Evolutionary conservation across 352 stramenopile species (phyloP).

Genomic region (Phytophthora idaei): DNA sequence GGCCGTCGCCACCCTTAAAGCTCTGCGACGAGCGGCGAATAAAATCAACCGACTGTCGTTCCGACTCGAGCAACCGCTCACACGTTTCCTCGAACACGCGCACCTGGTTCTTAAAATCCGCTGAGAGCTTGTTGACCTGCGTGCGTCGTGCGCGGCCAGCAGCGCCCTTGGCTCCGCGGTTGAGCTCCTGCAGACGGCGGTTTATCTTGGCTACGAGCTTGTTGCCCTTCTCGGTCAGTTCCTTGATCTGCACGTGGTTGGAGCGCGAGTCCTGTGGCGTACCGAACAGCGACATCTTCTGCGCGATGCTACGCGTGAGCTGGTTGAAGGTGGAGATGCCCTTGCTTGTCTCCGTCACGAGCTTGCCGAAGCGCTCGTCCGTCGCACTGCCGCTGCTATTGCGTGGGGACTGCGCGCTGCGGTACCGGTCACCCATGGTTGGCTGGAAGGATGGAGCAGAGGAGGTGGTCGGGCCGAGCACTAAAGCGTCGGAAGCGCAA

Average conservation of each 20-base stretch:
- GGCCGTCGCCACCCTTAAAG: conserved; percentile 52
- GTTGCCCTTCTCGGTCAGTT: conserved; percentile 85
- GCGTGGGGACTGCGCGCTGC: conserved; percentile 61
- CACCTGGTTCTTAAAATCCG: conserved; percentile 86
- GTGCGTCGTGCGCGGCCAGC: conserved; percentile 63
- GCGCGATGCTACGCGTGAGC: conserved; percentile 81
- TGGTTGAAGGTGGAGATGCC: conserved; percentile 89
- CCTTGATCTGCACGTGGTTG: conserved; percentile 83
- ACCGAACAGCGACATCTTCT: conserved; percentile 88
- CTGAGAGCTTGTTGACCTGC: conserved; percentile 80
- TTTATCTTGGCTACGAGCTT: conserved; percentile 84
- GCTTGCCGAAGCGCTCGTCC: conserved; percentile 75
- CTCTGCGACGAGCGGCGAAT: conserved; percentile 82
- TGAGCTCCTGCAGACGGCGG: conserved; percentile 77
- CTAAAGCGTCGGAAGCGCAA: conserved; percentile 18
- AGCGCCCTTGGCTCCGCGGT: conserved; percentile 49
- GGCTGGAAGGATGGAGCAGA: background rate
- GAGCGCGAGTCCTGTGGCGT: conserved; percentile 83
- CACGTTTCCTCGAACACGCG: conserved; percentile 80
- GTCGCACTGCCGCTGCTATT: conserved; percentile 45
- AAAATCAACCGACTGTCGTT: conserved; percentile 77
- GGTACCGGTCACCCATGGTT: conserved; percentile 74
- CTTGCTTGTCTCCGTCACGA: conserved; percentile 83
- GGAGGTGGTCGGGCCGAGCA: conserved; percentile 2
- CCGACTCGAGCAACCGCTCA: conserved; percentile 64